Conservation (phyloP, 345 rosid species). For the Eucalyptus victrix region DNA sequence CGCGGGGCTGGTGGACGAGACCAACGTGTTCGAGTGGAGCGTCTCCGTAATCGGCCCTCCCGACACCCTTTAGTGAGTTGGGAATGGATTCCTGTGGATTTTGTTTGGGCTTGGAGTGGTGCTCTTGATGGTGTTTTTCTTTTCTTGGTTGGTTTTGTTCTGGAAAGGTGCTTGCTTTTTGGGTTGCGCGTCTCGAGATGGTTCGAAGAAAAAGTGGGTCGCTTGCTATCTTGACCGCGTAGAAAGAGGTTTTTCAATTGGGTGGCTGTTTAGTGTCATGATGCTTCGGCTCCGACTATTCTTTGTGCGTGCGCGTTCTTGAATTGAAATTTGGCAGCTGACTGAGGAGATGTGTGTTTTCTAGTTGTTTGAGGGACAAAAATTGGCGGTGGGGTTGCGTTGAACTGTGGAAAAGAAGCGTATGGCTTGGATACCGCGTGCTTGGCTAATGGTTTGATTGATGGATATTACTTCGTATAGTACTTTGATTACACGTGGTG, state of each 20-base stretch:
- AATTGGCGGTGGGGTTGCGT: neutral
- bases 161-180: neutral
- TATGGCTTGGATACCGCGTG: neutral
- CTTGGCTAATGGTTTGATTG: neutral
- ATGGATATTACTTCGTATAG: neutral
- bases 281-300: neutral
- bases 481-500: neutral
- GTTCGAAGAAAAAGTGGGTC: neutral
- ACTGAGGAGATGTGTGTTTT: neutral
- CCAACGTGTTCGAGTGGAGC: slow-evolving; percentile 68
- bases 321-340: neutral
- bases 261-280: neutral
- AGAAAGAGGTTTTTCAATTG: neutral
- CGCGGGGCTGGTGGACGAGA: slow-evolving; percentile 80
- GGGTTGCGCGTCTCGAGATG: neutral
- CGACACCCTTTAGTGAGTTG: slow-evolving; percentile 66
- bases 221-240: neutral
- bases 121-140: neutral
- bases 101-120: neutral
- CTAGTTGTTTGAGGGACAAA: neutral
- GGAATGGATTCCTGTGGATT: neutral
- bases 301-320: neutral
- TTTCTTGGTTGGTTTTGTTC: neutral
- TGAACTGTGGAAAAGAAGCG: neutral
- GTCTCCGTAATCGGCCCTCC: slow-evolving; percentile 87